A percentile compares a stretch with the other conserved stretches of the same genome.
phyloP scores from a whole-genome alignment of 1,139 yeast genomes.

The Yamadazyma atmosphaerica region DNA sequence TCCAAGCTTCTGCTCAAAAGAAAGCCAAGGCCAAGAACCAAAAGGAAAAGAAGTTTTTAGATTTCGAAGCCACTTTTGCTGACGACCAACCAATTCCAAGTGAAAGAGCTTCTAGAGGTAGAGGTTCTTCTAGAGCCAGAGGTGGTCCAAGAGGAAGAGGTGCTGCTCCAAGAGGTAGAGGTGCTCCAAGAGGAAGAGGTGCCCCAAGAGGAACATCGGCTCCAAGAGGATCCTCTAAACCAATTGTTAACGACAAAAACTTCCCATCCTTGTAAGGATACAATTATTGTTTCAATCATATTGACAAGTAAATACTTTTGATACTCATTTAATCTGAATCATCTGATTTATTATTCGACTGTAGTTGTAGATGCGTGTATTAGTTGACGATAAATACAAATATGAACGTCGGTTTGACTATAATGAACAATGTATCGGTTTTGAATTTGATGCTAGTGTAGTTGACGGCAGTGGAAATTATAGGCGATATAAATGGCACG shows the following conservation, averaged over 20 bases:
- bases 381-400: conserved; percentile 10
- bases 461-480: conserved; percentile 9
- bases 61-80: conserved; percentile 63
- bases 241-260: conserved; percentile 54
- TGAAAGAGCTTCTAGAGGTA: conserved; percentile 18
- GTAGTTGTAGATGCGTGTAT: too few species aligned
- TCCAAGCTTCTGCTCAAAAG: conserved; percentile 59
- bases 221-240: conserved; percentile 26
- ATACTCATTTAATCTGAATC: neutral
- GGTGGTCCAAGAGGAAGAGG: conserved; percentile 25
- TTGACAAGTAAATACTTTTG: neutral
- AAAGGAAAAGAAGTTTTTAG: conserved; percentile 71
- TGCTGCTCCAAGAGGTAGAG: conserved; percentile 21
- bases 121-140: conserved; percentile 34
- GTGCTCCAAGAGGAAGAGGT: conserved; percentile 30
- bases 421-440: conserved; percentile 6
- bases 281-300: neutral
- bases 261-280: conserved; percentile 55
- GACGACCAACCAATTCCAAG: conserved; percentile 37
- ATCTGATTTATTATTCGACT: neutral
- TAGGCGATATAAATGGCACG: conserved; percentile 4
- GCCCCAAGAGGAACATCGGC: conserved; percentile 19
- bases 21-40: conserved; percentile 59
- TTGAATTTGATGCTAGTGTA: conserved; percentile 11
- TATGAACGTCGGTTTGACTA: conserved; percentile 10